Evolutionary conservation across 768 basidiomycete species (phyloP).

Genomic region (Peribolospora kevripleyi): DNA sequence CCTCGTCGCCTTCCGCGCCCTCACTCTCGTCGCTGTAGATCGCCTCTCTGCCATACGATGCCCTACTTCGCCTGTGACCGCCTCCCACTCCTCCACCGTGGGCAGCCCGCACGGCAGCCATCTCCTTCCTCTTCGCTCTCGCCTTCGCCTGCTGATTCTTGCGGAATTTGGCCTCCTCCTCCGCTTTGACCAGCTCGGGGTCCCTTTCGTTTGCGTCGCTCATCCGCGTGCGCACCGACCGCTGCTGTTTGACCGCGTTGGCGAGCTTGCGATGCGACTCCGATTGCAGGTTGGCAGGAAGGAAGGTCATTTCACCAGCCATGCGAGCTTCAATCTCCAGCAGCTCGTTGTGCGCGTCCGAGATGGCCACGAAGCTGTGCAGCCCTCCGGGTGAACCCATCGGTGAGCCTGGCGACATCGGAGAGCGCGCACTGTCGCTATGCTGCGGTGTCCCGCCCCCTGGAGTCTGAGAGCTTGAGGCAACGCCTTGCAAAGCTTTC

Average conservation of each 20-base stretch:
- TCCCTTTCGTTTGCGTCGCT: conserved; percentile 7
- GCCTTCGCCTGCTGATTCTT: conserved; percentile 6
- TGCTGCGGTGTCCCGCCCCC: conserved; percentile 21
- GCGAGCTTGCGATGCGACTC: conserved; percentile 75
- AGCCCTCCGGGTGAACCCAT: conserved; percentile 24
- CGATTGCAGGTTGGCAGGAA: conserved; percentile 71
- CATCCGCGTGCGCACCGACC: conserved; percentile 43
- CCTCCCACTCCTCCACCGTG: no score
- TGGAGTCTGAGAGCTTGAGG: conserved; percentile 25
- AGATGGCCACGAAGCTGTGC: conserved; percentile 73
- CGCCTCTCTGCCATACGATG: background rate
- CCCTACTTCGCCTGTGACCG: no score
- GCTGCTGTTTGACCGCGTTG: conserved; percentile 30
- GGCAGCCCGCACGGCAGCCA: no score
- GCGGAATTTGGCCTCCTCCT: background rate
- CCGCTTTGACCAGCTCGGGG: conserved; percentile 8
- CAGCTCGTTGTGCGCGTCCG: conserved; percentile 49
- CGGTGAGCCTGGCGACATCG: no score
- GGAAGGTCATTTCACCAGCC: conserved; percentile 58
- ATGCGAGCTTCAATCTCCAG: conserved; percentile 65
- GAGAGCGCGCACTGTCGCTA: conserved; percentile 28
- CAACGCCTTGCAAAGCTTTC: conserved; percentile 18
- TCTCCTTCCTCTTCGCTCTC: background rate
- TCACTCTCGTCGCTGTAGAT: no score
- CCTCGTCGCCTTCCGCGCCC: no score